A percentile compares a stretch with the other conserved stretches of the same genome.
Conservation (phyloP, 1,139 yeast genomes). For the Yamadazyma triangularis region DNA sequence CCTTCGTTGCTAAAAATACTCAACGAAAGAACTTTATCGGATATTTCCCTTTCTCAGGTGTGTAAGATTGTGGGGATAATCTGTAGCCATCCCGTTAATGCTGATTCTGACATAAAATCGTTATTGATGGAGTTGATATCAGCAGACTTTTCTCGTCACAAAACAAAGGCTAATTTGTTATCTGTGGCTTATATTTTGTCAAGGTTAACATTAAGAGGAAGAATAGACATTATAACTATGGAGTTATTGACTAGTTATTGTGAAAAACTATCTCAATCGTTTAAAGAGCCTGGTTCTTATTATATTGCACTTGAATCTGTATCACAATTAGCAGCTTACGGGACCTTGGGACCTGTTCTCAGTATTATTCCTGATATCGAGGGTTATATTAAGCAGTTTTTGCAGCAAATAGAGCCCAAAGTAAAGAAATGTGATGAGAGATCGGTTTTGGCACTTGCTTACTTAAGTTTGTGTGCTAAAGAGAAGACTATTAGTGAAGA, state of each 20-base stretch:
- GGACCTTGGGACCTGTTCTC: conserved; percentile 42
- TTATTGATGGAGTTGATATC: conserved; percentile 10
- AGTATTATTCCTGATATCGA: conserved; percentile 6
- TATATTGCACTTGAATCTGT: conserved; percentile 41
- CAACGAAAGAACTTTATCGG: conserved; percentile 19
- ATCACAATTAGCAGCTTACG: conserved; percentile 57
- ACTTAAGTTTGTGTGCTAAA: conserved; percentile 34
- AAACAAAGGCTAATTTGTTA: conserved; percentile 23
- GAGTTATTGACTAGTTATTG: conserved; percentile 13
- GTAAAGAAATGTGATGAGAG: conserved; percentile 59
- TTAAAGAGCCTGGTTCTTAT: conserved; percentile 19
- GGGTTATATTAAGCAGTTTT: conserved; percentile 17
- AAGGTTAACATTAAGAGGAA: conserved; percentile 40
- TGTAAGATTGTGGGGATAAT: conserved; percentile 55
- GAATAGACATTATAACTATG: conserved; percentile 19
- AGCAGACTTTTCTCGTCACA: conserved; percentile 12
- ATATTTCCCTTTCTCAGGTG: conserved; percentile 33
- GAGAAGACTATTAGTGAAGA: conserved; percentile 11
- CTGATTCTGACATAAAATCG: conserved; percentile 7
- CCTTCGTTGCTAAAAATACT: conserved; percentile 20
- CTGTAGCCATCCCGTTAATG: conserved; percentile 38
- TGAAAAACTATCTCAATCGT: conserved; percentile 12
- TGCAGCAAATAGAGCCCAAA: conserved; percentile 31
- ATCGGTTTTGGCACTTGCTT: conserved; percentile 54
- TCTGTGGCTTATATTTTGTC: conserved; percentile 49